Evolutionary conservation across 2,329 filamentous ascomycete genomes (phyloP).

Genomic region (Diplodia mutila): DNA sequence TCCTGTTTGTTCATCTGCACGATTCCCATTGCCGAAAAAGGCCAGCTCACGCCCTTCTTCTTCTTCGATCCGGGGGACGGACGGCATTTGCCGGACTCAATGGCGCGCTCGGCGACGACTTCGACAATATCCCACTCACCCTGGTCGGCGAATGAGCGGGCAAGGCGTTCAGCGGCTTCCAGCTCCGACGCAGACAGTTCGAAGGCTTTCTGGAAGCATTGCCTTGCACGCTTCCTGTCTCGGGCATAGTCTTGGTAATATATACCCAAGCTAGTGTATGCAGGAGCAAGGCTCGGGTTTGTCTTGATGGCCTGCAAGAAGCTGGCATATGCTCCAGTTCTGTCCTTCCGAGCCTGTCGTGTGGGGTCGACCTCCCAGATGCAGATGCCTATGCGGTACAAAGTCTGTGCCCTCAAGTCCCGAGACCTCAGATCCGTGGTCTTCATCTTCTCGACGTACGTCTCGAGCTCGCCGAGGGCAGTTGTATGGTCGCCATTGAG

Average conservation of each 20-base stretch:
- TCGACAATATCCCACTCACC: slow-evolving; percentile 97
- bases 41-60: slow-evolving; percentile 92
- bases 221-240: slow-evolving; percentile 82
- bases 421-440: slow-evolving; percentile 62
- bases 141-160: slow-evolving; percentile 82
- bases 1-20: slow-evolving; percentile 95
- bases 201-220: slow-evolving; percentile 95
- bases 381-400: slow-evolving; percentile 86
- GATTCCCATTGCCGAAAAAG: slow-evolving; percentile 88
- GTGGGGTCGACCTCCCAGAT: slow-evolving; percentile 83
- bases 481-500: slow-evolving; percentile 73
- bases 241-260: slow-evolving; percentile 91
- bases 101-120: slow-evolving; percentile 83
- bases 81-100: slow-evolving; percentile 91
- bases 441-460: slow-evolving; percentile 68
- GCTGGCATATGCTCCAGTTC: slow-evolving; percentile 78
- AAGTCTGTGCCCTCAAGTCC: slow-evolving; percentile 80
- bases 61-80: slow-evolving; percentile 94
- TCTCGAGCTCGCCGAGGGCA: slow-evolving; percentile 71
- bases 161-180: slow-evolving; percentile 82
- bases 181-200: slow-evolving; percentile 89
- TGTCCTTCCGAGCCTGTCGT: slow-evolving; percentile 73
- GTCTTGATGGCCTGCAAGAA: slow-evolving; percentile 84
- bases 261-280: slow-evolving; percentile 87
- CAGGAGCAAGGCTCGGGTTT: slow-evolving; percentile 83